Conservation (phyloP, 2,329 filamentous ascomycete genomes). For the Annulohypoxylon truncatum region DNA sequence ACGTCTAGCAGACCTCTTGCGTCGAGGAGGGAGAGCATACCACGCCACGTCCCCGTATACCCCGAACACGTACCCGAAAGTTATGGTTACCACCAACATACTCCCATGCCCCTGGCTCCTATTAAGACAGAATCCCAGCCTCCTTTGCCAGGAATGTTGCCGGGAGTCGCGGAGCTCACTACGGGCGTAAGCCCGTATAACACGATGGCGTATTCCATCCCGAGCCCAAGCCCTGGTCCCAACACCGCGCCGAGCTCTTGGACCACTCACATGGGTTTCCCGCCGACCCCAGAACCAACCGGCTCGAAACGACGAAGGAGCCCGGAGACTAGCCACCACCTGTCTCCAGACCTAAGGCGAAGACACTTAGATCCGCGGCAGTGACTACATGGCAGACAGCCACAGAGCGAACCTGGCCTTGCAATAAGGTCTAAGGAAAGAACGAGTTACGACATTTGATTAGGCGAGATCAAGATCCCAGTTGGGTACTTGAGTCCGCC, state of each 20-base stretch:
- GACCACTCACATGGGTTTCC: conserved; percentile 52
- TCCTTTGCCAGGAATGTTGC: conserved; percentile 62
- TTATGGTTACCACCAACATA: conserved; percentile 46
- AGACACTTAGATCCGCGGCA: conserved; percentile 51
- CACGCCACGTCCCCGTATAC: conserved; percentile 43
- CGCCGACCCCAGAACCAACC: conserved; percentile 54
- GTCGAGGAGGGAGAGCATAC: conserved; percentile 57
- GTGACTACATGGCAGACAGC: conserved; percentile 39
- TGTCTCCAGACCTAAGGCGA: conserved; percentile 60
- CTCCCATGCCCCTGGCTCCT: conserved; percentile 61
- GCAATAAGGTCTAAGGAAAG: not conserved
- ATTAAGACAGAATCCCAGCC: conserved; percentile 60
- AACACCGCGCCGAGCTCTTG: conserved; percentile 58
- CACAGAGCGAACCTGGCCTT: conserved; percentile 22
- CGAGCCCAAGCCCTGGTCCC: conserved; percentile 53
- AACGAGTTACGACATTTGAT: conserved; percentile 3
- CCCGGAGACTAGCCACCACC: conserved; percentile 54
- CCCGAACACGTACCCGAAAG: conserved; percentile 38
- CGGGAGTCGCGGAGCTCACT: conserved; percentile 71
- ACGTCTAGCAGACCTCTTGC: conserved; percentile 52
- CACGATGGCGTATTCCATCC: conserved; percentile 63
- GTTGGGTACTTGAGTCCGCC: too few species aligned
- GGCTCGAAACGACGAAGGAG: conserved; percentile 66
- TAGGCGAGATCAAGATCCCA: conserved; percentile 1
- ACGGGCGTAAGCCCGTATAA: conserved; percentile 72